A percentile compares a stretch with the other conserved stretches of the same genome.
These are phyloP conservation scores for Pseudohalonectria lignicola DNA, from an alignment of 2,329 filamentous ascomycete genomes.

Conservation along the genomic window DNA sequence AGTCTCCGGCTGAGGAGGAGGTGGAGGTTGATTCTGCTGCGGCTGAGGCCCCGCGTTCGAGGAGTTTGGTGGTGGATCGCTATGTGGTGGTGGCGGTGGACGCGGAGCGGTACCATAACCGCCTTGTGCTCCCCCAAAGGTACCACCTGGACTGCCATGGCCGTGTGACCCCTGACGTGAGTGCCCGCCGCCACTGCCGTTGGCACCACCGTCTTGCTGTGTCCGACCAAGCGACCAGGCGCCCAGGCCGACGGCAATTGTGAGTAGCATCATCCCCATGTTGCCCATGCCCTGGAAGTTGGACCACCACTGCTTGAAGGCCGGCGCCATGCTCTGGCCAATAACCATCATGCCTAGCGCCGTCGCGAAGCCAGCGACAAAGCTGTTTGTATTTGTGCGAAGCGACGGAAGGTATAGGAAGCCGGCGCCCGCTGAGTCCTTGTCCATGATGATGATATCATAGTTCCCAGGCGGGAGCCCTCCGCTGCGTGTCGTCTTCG, in stretches of 20 bases:
- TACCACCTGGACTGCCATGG: constrained; percentile 12
- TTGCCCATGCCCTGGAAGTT: constrained; percentile 62
- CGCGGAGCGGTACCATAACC: constrained; percentile 17
- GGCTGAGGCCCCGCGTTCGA: constrained; percentile 5
- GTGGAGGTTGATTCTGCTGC: constrained; percentile 11
- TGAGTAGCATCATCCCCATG: constrained; percentile 59
- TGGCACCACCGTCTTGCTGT: constrained; percentile 33
- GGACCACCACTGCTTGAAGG: constrained; percentile 62
- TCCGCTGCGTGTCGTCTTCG: constrained; percentile 49
- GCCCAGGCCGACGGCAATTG: constrained; percentile 61
- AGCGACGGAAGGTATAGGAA: constrained; percentile 93
- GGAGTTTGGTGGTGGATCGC: constrained; percentile 14
- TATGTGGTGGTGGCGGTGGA: constrained; percentile 11
- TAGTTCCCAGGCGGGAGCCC: constrained; percentile 80
- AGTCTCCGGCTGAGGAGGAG: constrained; percentile 6
- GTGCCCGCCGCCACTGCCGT: constrained; percentile 5
- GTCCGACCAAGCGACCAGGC: constrained; percentile 68
- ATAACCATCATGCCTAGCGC: constrained; percentile 63
- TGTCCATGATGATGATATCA: constrained; percentile 94
- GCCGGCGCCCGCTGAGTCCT: constrained; percentile 77
- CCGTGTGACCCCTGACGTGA: constrained; percentile 9
- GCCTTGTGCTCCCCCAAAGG: constrained; percentile 11
- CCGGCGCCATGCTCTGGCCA: constrained; percentile 63
- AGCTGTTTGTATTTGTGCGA: constrained; percentile 78
- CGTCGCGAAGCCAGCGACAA: constrained; percentile 73